Conservation (phyloP, 1,284 basidiomycete genomes). For the Sporisorium exsertum region DNA sequence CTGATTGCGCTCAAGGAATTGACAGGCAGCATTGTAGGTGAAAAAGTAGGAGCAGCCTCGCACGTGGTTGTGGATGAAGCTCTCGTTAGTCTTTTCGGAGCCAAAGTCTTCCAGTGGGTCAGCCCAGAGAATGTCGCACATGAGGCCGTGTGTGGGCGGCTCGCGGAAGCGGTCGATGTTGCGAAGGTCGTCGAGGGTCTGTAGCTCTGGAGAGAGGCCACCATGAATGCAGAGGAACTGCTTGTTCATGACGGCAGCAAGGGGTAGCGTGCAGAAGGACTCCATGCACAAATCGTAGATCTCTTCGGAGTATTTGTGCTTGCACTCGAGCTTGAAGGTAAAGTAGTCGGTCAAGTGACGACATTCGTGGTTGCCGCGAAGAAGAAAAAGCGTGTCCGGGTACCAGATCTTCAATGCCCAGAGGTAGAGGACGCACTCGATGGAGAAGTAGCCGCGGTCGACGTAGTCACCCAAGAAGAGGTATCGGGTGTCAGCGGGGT, state of each 20-base stretch:
- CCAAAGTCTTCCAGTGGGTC: conserved; percentile 95
- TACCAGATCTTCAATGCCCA: conserved; percentile 69
- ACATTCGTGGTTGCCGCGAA: conserved; percentile 69
- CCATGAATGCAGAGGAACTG: conserved; percentile 96
- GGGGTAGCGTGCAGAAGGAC: conserved; percentile 88
- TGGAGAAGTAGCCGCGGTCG: conserved; percentile 68
- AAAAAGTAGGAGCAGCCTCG: conserved; percentile 96
- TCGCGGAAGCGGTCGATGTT: conserved; percentile 94
- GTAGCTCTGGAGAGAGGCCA: conserved; percentile 88
- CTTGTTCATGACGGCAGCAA: conserved; percentile 96
- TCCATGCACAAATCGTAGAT: conserved; percentile 73
- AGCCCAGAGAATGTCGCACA: conserved; percentile 96
- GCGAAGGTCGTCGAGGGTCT: conserved; percentile 89
- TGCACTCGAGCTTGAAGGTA: conserved; percentile 69
- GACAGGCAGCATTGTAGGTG: conserved; percentile 90
- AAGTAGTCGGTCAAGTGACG: conserved; percentile 69
- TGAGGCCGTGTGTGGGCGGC: conserved; percentile 90
- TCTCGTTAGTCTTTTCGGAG: conserved; percentile 85
- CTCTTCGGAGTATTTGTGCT: conserved; percentile 69
- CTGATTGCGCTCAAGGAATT: conserved; percentile 93
- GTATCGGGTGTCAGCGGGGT: conserved; percentile 68
- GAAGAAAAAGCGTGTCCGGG: conserved; percentile 67
- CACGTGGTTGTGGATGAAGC: conserved; percentile 91
- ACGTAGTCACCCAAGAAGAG: conserved; percentile 69
- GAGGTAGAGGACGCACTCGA: conserved; percentile 68